Base-by-base conservation (phyloP, 345 rosid genomes). In the Lumnitzera racemosa region DNA sequence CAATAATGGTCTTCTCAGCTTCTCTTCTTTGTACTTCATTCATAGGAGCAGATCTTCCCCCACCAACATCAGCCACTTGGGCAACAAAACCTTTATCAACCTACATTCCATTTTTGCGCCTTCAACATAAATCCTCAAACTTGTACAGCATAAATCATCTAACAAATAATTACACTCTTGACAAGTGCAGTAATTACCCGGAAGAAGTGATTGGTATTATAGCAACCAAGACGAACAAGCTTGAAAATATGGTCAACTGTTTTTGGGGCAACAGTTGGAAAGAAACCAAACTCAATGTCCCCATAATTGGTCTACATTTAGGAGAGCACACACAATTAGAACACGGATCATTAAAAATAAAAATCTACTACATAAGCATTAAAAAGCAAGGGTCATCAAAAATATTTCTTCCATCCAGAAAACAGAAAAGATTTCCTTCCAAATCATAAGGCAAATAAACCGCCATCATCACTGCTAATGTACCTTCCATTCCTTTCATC, bases 31-130 rank as follows among this genome's bases (percentile, higher is more conserved):
- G 96, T 63, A 72, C 82, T 31, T 87, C 87, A 50, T 94, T 94
- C 96, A 92, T 89, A 0, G 96, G 91, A 36, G 97, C 97, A 15
- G 82, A 81, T 61, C 98, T 63, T 47, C 91, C 97, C 43, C 64
- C 72, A 1, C 71, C 82, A 41, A 92, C 99, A 77, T 87, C 99
- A 13, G 96, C 99, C 54, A 94, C 97, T 89, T 89, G 99, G 61
- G 96, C 95, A 63, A 94, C 97, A 78, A 94, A 90, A 2, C 99
- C 95, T 69, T 76, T 88, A 76, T 94, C 99, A 61, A 94, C 91
- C 97, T 94, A 68, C 59, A 20, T 41, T 31, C 9, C 31, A 51
- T 50, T 20, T 24, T 1, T 13, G 15, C 3, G 48, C 36, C 47
- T 17, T 9, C 49, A 12, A 43, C 16, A 54, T n/a, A 9, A 13